Conservation (phyloP, 768 basidiomycete genomes). For the Neoboletus magnificus region DNA sequence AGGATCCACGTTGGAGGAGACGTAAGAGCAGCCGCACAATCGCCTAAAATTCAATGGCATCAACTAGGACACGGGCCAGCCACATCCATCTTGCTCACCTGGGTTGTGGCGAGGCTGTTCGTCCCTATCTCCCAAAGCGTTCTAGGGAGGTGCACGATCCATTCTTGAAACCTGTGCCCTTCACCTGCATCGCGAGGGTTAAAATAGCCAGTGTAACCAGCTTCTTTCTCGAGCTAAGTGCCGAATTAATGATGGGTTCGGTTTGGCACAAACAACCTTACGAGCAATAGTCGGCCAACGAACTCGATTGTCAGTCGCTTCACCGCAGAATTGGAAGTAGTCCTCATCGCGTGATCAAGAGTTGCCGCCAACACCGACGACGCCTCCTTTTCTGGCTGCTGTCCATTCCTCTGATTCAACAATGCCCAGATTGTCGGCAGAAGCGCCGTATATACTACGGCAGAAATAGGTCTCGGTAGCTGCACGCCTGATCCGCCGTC, state of each 20-base stretch:
- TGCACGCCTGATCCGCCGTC: constrained; percentile 41
- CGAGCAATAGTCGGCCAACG: constrained; percentile 64
- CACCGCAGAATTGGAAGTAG: constrained; percentile 55
- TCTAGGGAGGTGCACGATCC: constrained; percentile 76
- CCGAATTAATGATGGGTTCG: constrained; percentile 2
- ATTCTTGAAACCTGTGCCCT: constrained; percentile 46
- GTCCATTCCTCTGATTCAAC: constrained; percentile 45
- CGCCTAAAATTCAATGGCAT: constrained; percentile 32
- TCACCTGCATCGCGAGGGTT: constrained; percentile 30
- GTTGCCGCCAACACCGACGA: constrained; percentile 46
- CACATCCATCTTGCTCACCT: constrained; percentile 43
- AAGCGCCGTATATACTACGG: constrained; percentile 59
- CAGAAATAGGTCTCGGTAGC: constrained; percentile 50
- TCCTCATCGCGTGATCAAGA: constrained; percentile 62
- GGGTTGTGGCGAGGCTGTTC: constrained; percentile 51
- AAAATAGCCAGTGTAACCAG: constrained; percentile 50
- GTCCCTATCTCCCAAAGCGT: constrained; percentile 80
- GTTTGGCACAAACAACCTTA: constrained; percentile 32
- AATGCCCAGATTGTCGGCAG: constrained; percentile 79
- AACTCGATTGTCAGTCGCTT: constrained; percentile 76
- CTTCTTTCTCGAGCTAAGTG: constrained; percentile 57
- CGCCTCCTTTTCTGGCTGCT: constrained; percentile 14
- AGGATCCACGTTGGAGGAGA: constrained; percentile 52
- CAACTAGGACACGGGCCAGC: neutral
- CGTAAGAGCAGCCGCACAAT: constrained; percentile 66